Percentiles rank a stretch among this genome's conserved stretches.
Evolutionary conservation across 2,329 filamentous ascomycete species (phyloP).

Genomic region (Diaporthe aspalathi): DNA sequence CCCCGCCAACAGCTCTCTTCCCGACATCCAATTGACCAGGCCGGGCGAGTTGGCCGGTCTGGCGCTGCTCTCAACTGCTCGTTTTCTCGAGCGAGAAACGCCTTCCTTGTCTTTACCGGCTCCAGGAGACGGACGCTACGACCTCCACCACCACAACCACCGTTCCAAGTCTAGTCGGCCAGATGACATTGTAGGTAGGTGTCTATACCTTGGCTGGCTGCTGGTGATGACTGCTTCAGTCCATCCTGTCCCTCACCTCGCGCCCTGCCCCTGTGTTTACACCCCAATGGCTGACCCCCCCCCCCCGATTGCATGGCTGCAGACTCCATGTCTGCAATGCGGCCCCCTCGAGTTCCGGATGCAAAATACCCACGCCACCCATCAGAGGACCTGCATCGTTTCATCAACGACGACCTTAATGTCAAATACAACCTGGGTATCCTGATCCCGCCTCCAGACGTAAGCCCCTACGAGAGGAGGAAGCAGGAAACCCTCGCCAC

Average conservation of each 20-base stretch:
- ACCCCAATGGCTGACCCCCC: slow-evolving; percentile 12
- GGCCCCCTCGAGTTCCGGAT: not conserved
- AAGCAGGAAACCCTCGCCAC: slow-evolving; percentile 34
- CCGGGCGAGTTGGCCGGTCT: not conserved
- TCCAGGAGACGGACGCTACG: not conserved
- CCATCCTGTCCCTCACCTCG: not conserved
- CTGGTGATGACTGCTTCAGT: not conserved
- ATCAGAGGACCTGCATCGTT: slow-evolving; percentile 29
- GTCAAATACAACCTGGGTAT: slow-evolving; percentile 45
- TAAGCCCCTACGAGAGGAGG: slow-evolving; percentile 41
- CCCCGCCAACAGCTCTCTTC: slow-evolving; percentile 20
- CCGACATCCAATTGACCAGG: not conserved
- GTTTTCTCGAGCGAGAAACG: not conserved
- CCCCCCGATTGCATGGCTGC: too few relatives aligned
- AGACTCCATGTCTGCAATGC: slow-evolving; percentile 24
- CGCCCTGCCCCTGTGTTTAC: not conserved
- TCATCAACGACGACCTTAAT: slow-evolving; percentile 44
- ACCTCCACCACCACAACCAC: not conserved
- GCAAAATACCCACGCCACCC: not conserved
- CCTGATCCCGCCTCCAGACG: slow-evolving; percentile 39
- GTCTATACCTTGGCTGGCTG: not conserved
- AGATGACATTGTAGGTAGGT: not conserved
- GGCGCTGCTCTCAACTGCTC: not conserved
- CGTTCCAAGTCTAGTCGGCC: not conserved
- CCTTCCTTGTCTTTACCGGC: not conserved